Evolutionary conservation across 2,329 filamentous ascomycete genomes (phyloP).

Genomic region (Pseudocercospora pini-densiflorae): DNA sequence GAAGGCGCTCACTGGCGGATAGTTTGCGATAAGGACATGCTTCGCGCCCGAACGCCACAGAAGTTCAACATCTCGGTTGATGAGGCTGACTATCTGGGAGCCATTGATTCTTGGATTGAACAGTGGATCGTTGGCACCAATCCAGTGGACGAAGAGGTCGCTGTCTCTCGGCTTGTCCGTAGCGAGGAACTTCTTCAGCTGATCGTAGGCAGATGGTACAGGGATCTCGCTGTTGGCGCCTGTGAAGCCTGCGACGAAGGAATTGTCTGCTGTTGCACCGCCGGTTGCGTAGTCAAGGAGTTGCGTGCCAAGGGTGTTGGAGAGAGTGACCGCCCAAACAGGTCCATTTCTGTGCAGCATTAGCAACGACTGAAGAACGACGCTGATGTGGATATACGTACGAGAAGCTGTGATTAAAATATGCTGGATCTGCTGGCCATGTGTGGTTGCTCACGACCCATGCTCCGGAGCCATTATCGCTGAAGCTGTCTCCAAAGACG

Average conservation of each 20-base stretch:
- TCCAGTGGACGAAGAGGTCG: conserved; percentile 13
- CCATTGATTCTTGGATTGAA: conserved; percentile 8
- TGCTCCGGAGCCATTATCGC: conserved; percentile 13
- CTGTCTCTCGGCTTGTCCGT: not conserved
- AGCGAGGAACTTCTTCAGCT: conserved; percentile 2
- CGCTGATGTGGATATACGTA: not conserved
- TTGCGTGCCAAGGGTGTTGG: not conserved
- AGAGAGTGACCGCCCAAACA: not conserved
- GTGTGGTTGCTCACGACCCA: conserved; percentile 12
- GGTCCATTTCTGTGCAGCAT: conserved; percentile 5
- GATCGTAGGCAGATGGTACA: conserved; percentile 14
- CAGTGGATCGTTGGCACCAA: conserved; percentile 10
- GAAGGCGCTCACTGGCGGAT: conserved; percentile 4
- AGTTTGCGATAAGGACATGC: not conserved
- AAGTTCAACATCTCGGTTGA: conserved; percentile 13
- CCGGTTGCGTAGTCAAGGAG: conserved; percentile 11
- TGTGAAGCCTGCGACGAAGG: conserved; percentile 12
- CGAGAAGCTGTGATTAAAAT: conserved; percentile 20
- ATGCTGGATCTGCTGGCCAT: conserved; percentile 16
- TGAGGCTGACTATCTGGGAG: conserved; percentile 3
- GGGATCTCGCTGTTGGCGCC: conserved; percentile 10
- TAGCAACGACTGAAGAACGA: not conserved
- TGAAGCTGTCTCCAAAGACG: conserved; percentile 19
- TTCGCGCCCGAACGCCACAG: conserved; percentile 4
- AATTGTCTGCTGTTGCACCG: conserved; percentile 17